These are phyloP conservation scores for Collariella sp. DNA, from an alignment of 495 filamentous ascomycete species.

Conservation along the genomic window DNA sequence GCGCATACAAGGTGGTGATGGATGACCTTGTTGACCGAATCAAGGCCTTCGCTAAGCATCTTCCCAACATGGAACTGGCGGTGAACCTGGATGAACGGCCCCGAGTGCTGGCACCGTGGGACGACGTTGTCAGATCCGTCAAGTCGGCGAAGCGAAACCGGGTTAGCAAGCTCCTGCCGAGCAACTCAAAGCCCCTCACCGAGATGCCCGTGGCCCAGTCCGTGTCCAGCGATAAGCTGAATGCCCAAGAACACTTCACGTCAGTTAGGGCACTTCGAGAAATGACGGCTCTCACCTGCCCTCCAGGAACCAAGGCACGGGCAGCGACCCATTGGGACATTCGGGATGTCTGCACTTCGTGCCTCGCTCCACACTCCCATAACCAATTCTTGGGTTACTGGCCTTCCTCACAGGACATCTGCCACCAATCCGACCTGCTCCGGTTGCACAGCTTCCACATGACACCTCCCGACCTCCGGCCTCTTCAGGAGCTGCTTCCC, in stretches of 20 bases:
- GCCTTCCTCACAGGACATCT: slow-evolving; percentile 55
- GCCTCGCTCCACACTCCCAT: slow-evolving; percentile 57
- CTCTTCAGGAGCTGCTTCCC: slow-evolving; percentile 55
- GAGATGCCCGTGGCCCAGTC: slow-evolving; percentile 7
- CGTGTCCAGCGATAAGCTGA: background rate
- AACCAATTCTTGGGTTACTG: slow-evolving; percentile 59
- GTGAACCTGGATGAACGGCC: slow-evolving; percentile 75
- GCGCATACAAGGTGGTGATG: slow-evolving; percentile 45
- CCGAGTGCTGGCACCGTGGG: slow-evolving; percentile 63
- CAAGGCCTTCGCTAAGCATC: slow-evolving; percentile 54
- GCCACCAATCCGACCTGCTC: slow-evolving; percentile 72
- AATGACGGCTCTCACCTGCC: slow-evolving; percentile 46
- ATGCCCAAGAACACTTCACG: slow-evolving; percentile 2
- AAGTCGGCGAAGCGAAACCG: slow-evolving; percentile 26
- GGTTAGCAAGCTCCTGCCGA: slow-evolving; percentile 30
- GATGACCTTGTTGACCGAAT: slow-evolving; percentile 60
- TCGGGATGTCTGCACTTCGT: slow-evolving; percentile 52
- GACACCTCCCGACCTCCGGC: slow-evolving; percentile 52
- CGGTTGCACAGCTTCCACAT: slow-evolving; percentile 64
- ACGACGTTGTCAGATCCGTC: slow-evolving; percentile 39
- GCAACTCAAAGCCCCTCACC: background rate
- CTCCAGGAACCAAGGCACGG: slow-evolving; percentile 49
- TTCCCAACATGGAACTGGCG: slow-evolving; percentile 74
- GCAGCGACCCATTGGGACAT: slow-evolving; percentile 44
- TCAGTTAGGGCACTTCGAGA: slow-evolving; percentile 44